A percentile compares a stretch with the other conserved stretches of the same genome.
phyloP scores from a whole-genome alignment of 805 yeast species.

The Ogataea siamensis region DNA sequence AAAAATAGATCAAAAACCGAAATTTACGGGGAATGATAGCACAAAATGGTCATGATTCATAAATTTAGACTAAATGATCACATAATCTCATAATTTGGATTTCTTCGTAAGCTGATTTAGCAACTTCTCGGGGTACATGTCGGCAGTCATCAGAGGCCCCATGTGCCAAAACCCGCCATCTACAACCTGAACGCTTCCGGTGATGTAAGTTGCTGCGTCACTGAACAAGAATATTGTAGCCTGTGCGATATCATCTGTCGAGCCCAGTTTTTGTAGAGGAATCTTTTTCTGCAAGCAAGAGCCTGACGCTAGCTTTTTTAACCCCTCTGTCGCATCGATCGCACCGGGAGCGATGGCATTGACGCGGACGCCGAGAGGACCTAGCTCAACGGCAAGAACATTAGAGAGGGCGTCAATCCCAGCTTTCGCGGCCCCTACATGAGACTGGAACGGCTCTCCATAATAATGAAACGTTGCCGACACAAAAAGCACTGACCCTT shows the following conservation, averaged over 20 bases:
- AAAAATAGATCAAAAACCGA: slow-evolving; percentile 5
- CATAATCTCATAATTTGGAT: slow-evolving; percentile 24
- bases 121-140: slow-evolving; percentile 44
- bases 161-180: slow-evolving; percentile 93
- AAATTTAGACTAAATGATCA: background rate
- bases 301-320: slow-evolving; percentile 55
- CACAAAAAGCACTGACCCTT: slow-evolving; percentile 75
- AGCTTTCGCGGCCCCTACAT: slow-evolving; percentile 94
- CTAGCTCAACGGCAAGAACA: slow-evolving; percentile 85
- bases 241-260: slow-evolving; percentile 78
- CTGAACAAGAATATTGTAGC: slow-evolving; percentile 83
- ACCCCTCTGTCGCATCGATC: slow-evolving; percentile 84
- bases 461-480: slow-evolving; percentile 87
- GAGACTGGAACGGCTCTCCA: slow-evolving; percentile 86
- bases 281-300: slow-evolving; percentile 44
- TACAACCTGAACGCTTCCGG: slow-evolving; percentile 76
- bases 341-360: slow-evolving; percentile 93
- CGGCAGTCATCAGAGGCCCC: slow-evolving; percentile 41
- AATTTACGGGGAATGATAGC: slow-evolving; percentile 5
- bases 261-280: slow-evolving; percentile 69
- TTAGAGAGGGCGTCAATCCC: slow-evolving; percentile 87
- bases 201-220: slow-evolving; percentile 73
- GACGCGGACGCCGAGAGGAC: slow-evolving; percentile 81
- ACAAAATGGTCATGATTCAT: background rate
- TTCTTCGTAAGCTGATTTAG: slow-evolving; percentile 26